phyloP scores from a whole-genome alignment of 129 eudicot genomes.

The Chrysanthemum seticuspe region DNA sequence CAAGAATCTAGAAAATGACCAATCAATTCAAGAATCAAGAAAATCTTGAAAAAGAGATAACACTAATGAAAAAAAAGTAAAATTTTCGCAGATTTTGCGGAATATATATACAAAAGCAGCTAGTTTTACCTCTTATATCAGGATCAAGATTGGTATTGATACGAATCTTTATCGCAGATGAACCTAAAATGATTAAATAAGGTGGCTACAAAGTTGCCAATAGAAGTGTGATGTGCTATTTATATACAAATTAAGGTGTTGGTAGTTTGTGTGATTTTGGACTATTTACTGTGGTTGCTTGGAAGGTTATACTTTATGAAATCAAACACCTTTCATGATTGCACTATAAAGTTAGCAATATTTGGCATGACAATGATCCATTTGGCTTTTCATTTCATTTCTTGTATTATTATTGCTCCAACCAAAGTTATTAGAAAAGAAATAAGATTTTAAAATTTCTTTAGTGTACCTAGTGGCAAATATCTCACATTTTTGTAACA shows the following conservation, averaged over 20 bases:
- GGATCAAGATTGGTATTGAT: conserved; percentile 16
- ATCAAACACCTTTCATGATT: conserved; percentile 26
- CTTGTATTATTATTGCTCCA: conserved; percentile 24
- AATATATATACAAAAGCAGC: not conserved
- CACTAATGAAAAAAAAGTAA: conserved; percentile 1
- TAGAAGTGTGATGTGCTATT: conserved; percentile 19
- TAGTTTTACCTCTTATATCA: conserved; percentile 33
- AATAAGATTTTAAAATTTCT: conserved; percentile 32
- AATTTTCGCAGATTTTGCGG: not conserved
- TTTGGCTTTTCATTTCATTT: conserved; percentile 32
- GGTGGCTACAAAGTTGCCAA: conserved; percentile 33
- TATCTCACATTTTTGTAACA: conserved; percentile 34
- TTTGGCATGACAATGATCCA: conserved; percentile 36
- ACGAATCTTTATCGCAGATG: conserved; percentile 21
- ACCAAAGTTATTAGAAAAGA: conserved; percentile 27
- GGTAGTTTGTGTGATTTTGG: conserved; percentile 25
- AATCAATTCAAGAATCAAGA: conserved; percentile 45
- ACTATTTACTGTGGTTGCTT: conserved; percentile 20
- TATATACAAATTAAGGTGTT: conserved; percentile 26
- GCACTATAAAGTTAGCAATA: conserved; percentile 35
- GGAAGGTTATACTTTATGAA: conserved; percentile 27
- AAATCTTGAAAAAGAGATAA: conserved; percentile 30
- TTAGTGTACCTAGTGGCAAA: conserved; percentile 29
- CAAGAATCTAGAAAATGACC: conserved; percentile 39
- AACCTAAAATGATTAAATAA: conserved; percentile 22